A percentile compares a stretch with the other conserved stretches of the same genome.
These are phyloP conservation scores for Hypoxylon sp. DNA, from an alignment of 2,329 filamentous ascomycete genomes.

Conservation along the genomic window DNA sequence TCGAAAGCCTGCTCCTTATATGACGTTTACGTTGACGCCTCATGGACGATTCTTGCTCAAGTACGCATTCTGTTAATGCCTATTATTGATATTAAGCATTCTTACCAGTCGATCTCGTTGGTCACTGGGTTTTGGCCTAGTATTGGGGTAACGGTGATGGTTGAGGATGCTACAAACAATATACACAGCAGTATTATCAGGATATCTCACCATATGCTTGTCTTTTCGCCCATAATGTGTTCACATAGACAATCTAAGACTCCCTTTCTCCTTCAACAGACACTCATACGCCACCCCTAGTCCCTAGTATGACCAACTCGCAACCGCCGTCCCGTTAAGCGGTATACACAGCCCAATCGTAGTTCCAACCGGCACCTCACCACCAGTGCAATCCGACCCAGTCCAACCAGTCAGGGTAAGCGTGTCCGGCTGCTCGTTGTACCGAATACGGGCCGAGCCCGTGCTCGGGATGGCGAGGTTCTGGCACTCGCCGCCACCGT, in stretches of 20 bases:
- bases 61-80: not conserved
- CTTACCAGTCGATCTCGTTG: not conserved
- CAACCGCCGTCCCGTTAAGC: constrained; percentile 16
- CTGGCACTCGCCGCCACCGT: constrained; percentile 30
- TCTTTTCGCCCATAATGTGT: not conserved
- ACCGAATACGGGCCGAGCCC: constrained; percentile 27
- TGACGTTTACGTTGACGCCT: not conserved
- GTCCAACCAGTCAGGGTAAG: constrained; percentile 30
- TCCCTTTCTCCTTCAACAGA: not conserved
- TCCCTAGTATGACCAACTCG: constrained; percentile 27
- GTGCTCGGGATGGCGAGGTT: constrained; percentile 16
- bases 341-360: constrained; percentile 11
- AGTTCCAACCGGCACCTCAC: constrained; percentile 7
- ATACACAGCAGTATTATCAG: not conserved
- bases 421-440: constrained; percentile 20
- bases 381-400: constrained; percentile 19
- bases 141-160: not conserved
- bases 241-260: too few relatives aligned
- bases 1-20: not conserved
- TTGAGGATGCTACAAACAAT: not conserved
- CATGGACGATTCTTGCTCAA: not conserved
- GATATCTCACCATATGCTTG: not conserved
- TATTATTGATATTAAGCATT: not conserved
- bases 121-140: not conserved
- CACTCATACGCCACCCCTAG: not conserved